Evolutionary conservation across 306 rosid species (phyloP), one percentile per base, ranked within the genome.

Genomic region (Ziziphus jujuba): DNA sequence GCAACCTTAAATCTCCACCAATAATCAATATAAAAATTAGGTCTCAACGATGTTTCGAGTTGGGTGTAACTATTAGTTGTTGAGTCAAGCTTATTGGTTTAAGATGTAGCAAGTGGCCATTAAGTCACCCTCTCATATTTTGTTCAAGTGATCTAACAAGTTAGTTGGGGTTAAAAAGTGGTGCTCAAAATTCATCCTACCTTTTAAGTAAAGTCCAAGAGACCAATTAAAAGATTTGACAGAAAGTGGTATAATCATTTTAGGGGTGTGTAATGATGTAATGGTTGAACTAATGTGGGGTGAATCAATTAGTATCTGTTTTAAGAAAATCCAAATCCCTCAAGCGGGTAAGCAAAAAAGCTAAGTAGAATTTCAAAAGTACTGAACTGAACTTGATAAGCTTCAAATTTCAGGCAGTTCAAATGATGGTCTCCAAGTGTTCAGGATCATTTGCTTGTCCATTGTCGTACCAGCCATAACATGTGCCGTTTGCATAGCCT

Each of bases 401-500:
- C 34, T 65, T 71, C 55, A 28, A 68, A 59, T 73, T 87, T 74
- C 82, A 88, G 89, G 66, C 51, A 14, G 21, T 38, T 23, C 69
- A 38, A 25, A 16, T 3, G 10, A 67, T 0, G 67, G 75, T 1
- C 75, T 81, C 61, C 54, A 62, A 63, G 40, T 78, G 21, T 84
- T 81, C 56, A 69, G 87, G 76, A 74, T 87, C 17, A 67, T 85
- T 49, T 64, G 84, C 66, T 50, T 85, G 77, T 57, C 84, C 71
- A 75, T 82, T 36, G 82, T 70, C 0, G 78, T 78, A 56, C 85
- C 95, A 44, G 79, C 82, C 40, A 11, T 77, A 40, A 45, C 82
- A 3, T 76, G 82, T 55, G 77, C 78, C 11, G 2, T 75, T 40
- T 85, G 63, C 61, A 59, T 85, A 15, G 81, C 80, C 56, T 84